Percentiles rank a stretch among this genome's conserved stretches.
These are phyloP conservation scores for Chenopodium berlandieri DNA, from an alignment of 148 eudicot species.

Conservation along the genomic window DNA sequence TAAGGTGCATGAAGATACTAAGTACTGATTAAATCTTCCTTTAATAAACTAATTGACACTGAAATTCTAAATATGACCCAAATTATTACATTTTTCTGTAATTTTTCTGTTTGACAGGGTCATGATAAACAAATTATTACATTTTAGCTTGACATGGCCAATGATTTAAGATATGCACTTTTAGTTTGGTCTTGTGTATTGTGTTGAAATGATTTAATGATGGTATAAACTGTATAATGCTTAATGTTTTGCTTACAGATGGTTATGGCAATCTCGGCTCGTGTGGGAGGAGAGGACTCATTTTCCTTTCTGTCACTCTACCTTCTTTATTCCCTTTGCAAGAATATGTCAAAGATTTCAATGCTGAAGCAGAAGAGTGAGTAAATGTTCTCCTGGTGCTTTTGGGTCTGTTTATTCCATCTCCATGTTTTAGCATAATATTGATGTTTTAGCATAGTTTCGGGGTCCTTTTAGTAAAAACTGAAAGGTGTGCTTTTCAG, in stretches of 20 bases:
- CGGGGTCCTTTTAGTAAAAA: neutral
- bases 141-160: neutral
- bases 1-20: too few species aligned
- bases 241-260: conserved; percentile 26
- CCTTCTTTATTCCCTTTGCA: conserved; percentile 41
- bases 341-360: conserved; percentile 20
- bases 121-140: neutral
- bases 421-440: neutral
- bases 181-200: neutral
- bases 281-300: conserved; percentile 50
- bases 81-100: too few species aligned
- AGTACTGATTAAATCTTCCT: too few species aligned
- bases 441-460: neutral
- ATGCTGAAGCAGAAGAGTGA: conserved; percentile 52
- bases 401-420: neutral
- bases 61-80: too few species aligned
- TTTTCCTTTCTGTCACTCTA: conserved; percentile 33
- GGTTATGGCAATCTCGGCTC: conserved; percentile 14
- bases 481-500: neutral
- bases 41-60: too few species aligned
- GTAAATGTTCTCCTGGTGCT: conserved; percentile 16
- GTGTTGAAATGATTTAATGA: neutral
- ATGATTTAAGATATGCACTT: neutral
- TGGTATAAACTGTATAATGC: neutral
- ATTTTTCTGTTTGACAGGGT: too few species aligned